Evolutionary conservation across 441 rosid genomes (phyloP), one percentile per base, ranked within the genome.

Genomic region (Aquilaria agallochum): DNA sequence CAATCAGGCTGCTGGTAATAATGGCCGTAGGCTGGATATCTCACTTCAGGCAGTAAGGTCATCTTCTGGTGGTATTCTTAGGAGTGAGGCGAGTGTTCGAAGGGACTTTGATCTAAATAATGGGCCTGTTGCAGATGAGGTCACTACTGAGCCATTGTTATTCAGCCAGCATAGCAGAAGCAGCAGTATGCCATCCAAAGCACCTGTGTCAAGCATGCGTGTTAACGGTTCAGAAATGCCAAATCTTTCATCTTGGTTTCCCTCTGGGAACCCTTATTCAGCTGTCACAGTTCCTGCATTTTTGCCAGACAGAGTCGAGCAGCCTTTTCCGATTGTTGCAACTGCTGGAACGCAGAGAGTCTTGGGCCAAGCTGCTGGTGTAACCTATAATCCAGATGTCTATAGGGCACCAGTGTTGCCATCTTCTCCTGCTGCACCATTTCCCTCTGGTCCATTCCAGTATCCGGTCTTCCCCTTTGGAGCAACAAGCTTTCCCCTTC

Each of bases 81-180:
- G 77, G 60, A 74, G 78, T 42, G 83, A 72, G 60, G 62, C 55
- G 27, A 76, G 69, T 56, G 69, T 72, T 10, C 72, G 59, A 66
- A 81, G 88, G 70, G 94, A 86, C 66, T 89, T 94, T 54, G 99
- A 94, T 74, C 75, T 94, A 84, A 94, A 94, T 60, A 89, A 94
- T 82, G 99, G 97, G 44, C 99, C 98, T 7, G 68, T 70, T 61
- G 74, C 58, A 53, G 97, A 89, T 70, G 97, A 90, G 57, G 68
- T 20, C 42, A 56, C 45, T 60, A 70, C 66, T 4, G 99, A 88
- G 42, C 74, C 86, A 61, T 77, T 85, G 5, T 42, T 68, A 11
- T 71, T 77, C 47, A 69, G 67, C 56, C 95, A 79, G 72, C 80
- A 79, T 20, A n/a, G 70, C 13, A 82, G 82, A 71, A 82, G 63